Evolutionary conservation across 768 basidiomycete species (phyloP), one percentile per base, ranked within the genome.

Genomic region (Phylloporus sp.): DNA sequence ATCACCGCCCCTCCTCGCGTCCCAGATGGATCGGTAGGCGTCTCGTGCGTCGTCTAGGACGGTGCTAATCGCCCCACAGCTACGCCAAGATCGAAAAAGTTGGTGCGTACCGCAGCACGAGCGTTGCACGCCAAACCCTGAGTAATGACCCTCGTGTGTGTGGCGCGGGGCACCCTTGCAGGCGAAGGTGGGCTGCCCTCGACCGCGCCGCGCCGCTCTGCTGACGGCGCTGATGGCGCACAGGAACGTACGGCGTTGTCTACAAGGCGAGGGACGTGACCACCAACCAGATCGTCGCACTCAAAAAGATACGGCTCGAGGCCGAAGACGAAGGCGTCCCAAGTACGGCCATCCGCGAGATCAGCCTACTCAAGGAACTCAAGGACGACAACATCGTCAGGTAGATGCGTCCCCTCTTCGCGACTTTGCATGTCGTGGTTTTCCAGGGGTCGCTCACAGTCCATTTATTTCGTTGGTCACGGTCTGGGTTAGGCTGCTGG

Each of bases 251-350:
- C 57, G 95, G 95, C 46, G 95, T 98, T 42, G 95, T 98, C 18
- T 98, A 98, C 78, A 96, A 97, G 69, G 95, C 95, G 32, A 80
- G 82, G 55, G 94, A 98, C 64, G 69, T 81, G 52, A 76, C 69
- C 37, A 86, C 79, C 9, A 86, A 86, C 64, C 70, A 81, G 56
- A 82, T 97, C 56, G 96, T 99, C 41, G 96, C 96, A 20, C 75
- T 98, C 55, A 99, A 99, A 82, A 99, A 99, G 78, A 98, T 99
- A 64, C 75, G 96, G 32, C 81, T 99, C 22, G 96, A 98, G 65
- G 92, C 93, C 15, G 96, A 98, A 68, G 96, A 99, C 62, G 96
- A 99, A 67, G 96, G 96, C 38, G 96, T 99, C 18, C 96, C 96
- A 9, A 90, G 87, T 54, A 99, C 96, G 5, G 94, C 95, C 45